These are phyloP conservation scores for Wickerhamomyces sp. DNA, from an alignment of 1,139 yeast species.

Conservation along the genomic window DNA sequence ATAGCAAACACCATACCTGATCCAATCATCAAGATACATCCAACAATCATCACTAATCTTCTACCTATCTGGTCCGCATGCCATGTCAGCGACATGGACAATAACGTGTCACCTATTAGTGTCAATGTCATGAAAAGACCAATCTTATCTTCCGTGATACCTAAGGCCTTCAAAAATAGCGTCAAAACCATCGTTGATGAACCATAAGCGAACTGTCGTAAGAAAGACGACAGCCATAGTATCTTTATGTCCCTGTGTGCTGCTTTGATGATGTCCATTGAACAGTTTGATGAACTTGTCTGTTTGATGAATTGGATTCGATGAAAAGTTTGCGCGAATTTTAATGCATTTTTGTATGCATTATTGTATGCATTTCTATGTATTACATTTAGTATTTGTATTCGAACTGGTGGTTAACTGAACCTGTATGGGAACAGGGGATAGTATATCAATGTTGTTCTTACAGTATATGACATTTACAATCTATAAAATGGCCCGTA, in stretches of 20 bases:
- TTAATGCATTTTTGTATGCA: no score
- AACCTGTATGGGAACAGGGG: no score
- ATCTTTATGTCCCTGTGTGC: slow-evolving; percentile 48
- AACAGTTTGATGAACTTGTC: no score
- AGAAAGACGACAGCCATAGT: slow-evolving; percentile 66
- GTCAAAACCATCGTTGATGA: slow-evolving; percentile 78
- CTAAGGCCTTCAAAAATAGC: slow-evolving; percentile 55
- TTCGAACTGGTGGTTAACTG: not conserved
- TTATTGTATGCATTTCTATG: not conserved
- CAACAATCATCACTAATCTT: slow-evolving; percentile 57
- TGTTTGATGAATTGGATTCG: no score
- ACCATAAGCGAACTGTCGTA: slow-evolving; percentile 76
- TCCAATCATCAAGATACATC: slow-evolving; percentile 64
- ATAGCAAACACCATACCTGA: slow-evolving; percentile 66
- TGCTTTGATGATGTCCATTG: not conserved
- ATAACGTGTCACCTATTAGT: slow-evolving; percentile 69
- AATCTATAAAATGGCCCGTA: no score
- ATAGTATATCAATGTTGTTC: no score
- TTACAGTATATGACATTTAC: no score
- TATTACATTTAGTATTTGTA: not conserved
- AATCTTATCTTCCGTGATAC: slow-evolving; percentile 52
- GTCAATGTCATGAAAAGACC: slow-evolving; percentile 86
- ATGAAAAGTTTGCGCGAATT: no score
- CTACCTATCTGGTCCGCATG: slow-evolving; percentile 77
- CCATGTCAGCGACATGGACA: slow-evolving; percentile 73